Conservation (phyloP, 1,139 yeast species). For the Sugiyamaella japonica region DNA sequence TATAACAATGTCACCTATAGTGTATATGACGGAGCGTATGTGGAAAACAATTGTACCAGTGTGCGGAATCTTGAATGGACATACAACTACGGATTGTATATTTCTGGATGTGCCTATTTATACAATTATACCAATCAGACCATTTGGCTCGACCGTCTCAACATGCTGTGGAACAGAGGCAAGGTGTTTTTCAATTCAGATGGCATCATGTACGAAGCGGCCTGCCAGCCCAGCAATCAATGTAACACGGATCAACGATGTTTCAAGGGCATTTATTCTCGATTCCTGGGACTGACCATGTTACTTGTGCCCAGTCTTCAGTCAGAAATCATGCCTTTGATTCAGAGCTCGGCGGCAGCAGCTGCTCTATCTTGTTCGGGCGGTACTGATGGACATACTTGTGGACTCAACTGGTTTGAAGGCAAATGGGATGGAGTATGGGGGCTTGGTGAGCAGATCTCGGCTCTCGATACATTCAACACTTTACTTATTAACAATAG, state of each 20-base stretch:
- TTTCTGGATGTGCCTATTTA: constrained; percentile 72
- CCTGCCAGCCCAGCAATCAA: constrained; percentile 57
- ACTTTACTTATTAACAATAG: constrained; percentile 44
- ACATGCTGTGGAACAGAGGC: constrained; percentile 51
- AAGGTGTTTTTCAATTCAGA: constrained; percentile 49
- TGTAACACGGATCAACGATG: constrained; percentile 79
- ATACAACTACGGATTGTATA: constrained; percentile 72
- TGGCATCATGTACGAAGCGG: constrained; percentile 62
- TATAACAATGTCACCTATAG: constrained; percentile 37
- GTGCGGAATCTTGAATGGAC: constrained; percentile 64
- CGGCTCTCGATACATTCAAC: constrained; percentile 69
- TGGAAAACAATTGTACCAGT: constrained; percentile 56
- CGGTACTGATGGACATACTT: constrained; percentile 72
- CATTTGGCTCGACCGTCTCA: constrained; percentile 58
- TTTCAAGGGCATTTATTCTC: constrained; percentile 70
- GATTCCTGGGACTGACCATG: constrained; percentile 63
- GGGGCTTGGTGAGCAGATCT: constrained; percentile 80
- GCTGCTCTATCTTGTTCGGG: constrained; percentile 75
- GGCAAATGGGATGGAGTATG: constrained; percentile 61
- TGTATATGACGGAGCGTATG: constrained; percentile 63
- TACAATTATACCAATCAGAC: constrained; percentile 62
- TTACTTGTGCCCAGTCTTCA: constrained; percentile 53
- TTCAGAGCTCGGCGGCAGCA: constrained; percentile 57
- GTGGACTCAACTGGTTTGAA: constrained; percentile 65
- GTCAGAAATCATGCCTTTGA: constrained; percentile 46